These are phyloP conservation scores for Globisporangium parvum DNA, from an alignment of 352 stramenopile species.

Conservation along the genomic window DNA sequence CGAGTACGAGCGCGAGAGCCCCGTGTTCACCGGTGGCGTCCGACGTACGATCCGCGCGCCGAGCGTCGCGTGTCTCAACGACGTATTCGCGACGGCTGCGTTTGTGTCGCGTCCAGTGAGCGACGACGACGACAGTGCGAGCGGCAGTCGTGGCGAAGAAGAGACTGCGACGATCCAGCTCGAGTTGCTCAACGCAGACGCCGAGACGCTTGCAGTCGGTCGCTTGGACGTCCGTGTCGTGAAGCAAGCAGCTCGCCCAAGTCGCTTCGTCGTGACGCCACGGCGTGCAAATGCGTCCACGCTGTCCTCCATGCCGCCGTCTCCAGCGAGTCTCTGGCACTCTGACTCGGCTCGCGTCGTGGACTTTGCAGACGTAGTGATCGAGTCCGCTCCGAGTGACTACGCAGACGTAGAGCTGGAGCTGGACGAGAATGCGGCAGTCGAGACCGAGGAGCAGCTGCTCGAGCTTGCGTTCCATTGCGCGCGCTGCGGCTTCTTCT, in stretches of 20 bases:
- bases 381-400: not conserved
- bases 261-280: constrained; percentile 6
- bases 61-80: constrained; percentile 20
- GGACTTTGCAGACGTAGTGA: not conserved
- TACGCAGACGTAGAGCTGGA: not conserved
- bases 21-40: not conserved
- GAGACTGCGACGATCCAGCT: constrained; percentile 1
- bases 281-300: not conserved
- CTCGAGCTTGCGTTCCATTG: constrained; percentile 23
- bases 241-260: not conserved
- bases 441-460: constrained; percentile 1
- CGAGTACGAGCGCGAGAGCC: constrained; percentile 6
- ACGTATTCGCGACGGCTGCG: constrained; percentile 10
- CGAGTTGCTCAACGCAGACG: constrained; percentile 10
- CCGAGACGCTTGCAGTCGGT: constrained; percentile 4
- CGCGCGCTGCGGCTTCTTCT: constrained; percentile 21
- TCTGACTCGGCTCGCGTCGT: not conserved
- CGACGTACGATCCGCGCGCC: constrained; percentile 8
- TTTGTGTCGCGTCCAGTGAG: not conserved
- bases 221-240: not conserved
- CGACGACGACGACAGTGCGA: not conserved
- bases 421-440: not conserved
- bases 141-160: too few species aligned
- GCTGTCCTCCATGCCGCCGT: not conserved
- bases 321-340: not conserved